These are phyloP conservation scores for Trichoderma asperelloides DNA, from an alignment of 495 filamentous ascomycete species.

Conservation along the genomic window DNA sequence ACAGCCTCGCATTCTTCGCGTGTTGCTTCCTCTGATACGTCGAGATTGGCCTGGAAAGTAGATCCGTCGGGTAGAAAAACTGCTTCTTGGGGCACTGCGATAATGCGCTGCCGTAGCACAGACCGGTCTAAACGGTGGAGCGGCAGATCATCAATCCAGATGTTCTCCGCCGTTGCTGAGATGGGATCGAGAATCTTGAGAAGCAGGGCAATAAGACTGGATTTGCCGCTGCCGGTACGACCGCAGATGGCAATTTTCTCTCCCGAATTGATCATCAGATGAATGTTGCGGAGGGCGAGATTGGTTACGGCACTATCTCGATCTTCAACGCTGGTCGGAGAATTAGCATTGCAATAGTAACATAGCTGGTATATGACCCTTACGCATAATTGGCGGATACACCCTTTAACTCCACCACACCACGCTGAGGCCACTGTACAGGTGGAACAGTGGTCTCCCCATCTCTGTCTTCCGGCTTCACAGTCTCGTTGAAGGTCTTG, in stretches of 20 bases:
- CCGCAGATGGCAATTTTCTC: constrained; percentile 33
- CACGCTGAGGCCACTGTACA: constrained; percentile 21
- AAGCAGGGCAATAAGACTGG: constrained; percentile 17
- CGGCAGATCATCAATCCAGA: constrained; percentile 12
- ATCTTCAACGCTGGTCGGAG: no score
- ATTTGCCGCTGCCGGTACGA: constrained; percentile 31
- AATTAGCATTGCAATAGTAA: no score
- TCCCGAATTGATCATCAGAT: constrained; percentile 19
- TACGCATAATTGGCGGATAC: constrained; percentile 24
- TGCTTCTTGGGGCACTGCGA: background rate
- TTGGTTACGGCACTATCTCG: constrained; percentile 10
- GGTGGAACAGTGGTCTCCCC: constrained; percentile 27
- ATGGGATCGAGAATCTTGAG: constrained; percentile 23
- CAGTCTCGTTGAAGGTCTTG: constrained; percentile 31
- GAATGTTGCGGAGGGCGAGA: constrained; percentile 20
- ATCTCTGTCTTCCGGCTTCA: constrained; percentile 25
- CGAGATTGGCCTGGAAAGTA: constrained; percentile 9
- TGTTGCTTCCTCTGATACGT: constrained; percentile 5
- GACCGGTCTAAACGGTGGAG: constrained; percentile 4
- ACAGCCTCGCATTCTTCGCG: constrained; percentile 9
- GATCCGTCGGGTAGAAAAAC: constrained; percentile 1
- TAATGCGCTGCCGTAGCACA: constrained; percentile 10
- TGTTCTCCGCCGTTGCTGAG: background rate
- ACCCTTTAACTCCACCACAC: constrained; percentile 16
- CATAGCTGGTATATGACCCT: no score